A percentile compares a stretch with the other conserved stretches of the same genome.
Evolutionary conservation across 176 grass and related monocot genomes (phyloP).

Genomic region (Ensete ventricosum): DNA sequence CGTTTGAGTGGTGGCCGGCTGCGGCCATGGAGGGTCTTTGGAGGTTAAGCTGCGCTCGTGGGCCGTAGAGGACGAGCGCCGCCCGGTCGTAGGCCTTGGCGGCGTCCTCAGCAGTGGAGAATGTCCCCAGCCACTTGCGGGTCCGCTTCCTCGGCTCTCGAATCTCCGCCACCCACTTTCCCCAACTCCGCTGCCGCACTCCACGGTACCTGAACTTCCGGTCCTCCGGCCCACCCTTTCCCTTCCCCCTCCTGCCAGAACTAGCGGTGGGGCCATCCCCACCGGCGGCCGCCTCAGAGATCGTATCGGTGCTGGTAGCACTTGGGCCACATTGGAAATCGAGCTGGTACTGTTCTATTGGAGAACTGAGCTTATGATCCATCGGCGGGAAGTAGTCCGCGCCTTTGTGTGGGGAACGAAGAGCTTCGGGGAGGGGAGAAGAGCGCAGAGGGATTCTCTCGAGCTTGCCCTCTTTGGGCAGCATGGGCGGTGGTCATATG

Average conservation of each 20-base stretch:
- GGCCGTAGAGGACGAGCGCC: conserved; percentile 73
- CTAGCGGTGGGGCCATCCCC: not conserved
- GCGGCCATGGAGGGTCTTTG: not conserved
- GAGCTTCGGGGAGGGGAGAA: conserved; percentile 2
- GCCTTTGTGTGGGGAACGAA: conserved; percentile 15
- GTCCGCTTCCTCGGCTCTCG: conserved; percentile 14
- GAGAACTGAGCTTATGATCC: not conserved
- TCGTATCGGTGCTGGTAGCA: not conserved
- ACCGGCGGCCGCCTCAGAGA: not conserved
- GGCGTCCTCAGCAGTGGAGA: conserved; percentile 88
- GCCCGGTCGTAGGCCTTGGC: conserved; percentile 80
- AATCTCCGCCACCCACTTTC: conserved; percentile 24
- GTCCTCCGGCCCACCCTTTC: conserved; percentile 13
- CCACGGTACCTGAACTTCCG: conserved; percentile 12
- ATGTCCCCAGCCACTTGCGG: conserved; percentile 67
- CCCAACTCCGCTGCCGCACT: conserved; percentile 17
- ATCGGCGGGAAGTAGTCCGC: not conserved
- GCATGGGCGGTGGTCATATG: conserved; percentile 85
- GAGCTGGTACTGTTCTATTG: conserved; percentile 10
- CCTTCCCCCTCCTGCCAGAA: conserved; percentile 3
- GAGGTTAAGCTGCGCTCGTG: conserved; percentile 79
- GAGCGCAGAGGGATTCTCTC: not conserved
- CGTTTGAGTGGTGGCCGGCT: not conserved
- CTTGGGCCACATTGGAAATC: not conserved
- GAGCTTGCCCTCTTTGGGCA: conserved; percentile 31